A percentile compares a stretch with the other conserved stretches of the same genome.
phyloP scores from a whole-genome alignment of 1,139 yeast species.

The Blastobotrys apis region DNA sequence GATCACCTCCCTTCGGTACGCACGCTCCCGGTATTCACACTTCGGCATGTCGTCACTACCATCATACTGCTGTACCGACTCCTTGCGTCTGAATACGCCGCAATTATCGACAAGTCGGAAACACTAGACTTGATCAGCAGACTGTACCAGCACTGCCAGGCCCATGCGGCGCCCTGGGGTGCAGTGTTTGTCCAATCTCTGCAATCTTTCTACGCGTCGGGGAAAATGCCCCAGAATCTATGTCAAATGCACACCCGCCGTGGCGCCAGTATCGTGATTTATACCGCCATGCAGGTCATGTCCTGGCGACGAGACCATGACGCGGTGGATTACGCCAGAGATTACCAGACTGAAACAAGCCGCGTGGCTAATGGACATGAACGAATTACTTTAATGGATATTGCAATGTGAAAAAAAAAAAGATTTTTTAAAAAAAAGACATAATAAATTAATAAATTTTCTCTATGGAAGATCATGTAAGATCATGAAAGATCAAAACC shows the following conservation, averaged over 20 bases:
- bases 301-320: conserved; percentile 1
- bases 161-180: conserved; percentile 10
- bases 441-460: too few relatives aligned
- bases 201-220: conserved; percentile 14
- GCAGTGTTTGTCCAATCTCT: conserved; percentile 3
- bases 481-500: conserved; percentile 75
- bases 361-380: conserved; percentile 2
- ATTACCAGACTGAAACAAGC: background rate
- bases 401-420: background rate
- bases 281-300: conserved; percentile 10
- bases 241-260: conserved; percentile 16
- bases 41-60: conserved; percentile 5
- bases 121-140: background rate
- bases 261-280: conserved; percentile 16
- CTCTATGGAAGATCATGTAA: too few relatives aligned
- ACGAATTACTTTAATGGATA: background rate
- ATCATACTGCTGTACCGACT: conserved; percentile 12
- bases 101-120: background rate
- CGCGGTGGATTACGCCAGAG: background rate
- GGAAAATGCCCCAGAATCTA: conserved; percentile 11
- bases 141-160: background rate
- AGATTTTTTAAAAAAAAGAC: background rate
- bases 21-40: conserved; percentile 12
- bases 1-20: background rate
- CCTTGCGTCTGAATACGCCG: conserved; percentile 8